A percentile compares a stretch with the other conserved stretches of the same genome.
Evolutionary conservation across 352 stramenopile species (phyloP).

Genomic region (Phytophthora chlamydospora): DNA sequence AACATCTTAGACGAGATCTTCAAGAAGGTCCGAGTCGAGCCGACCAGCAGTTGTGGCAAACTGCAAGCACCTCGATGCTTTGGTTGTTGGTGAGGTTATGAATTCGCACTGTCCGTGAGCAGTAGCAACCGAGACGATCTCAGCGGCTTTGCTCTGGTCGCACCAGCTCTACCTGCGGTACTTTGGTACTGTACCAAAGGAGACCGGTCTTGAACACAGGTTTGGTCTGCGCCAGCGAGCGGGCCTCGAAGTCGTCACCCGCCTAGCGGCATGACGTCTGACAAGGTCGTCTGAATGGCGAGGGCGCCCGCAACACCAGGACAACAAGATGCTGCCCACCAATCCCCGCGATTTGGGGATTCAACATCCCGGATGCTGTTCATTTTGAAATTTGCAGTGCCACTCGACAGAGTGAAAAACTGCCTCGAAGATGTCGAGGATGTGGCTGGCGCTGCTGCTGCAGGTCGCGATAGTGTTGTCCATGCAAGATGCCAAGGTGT

Average conservation of each 20-base stretch:
- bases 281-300: background rate
- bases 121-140: slow-evolving; percentile 15
- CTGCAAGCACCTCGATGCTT: background rate
- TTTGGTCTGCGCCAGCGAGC: slow-evolving; percentile 4
- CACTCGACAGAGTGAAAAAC: slow-evolving; percentile 21
- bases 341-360: slow-evolving; percentile 18
- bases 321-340: slow-evolving; percentile 27
- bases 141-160: slow-evolving; percentile 30
- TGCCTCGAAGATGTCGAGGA: slow-evolving; percentile 29
- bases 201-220: slow-evolving; percentile 9
- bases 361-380: background rate
- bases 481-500: background rate
- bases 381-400: slow-evolving; percentile 30
- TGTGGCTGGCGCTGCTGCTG: slow-evolving; percentile 9
- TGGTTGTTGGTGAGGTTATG: background rate
- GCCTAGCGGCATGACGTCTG: slow-evolving; percentile 7
- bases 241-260: slow-evolving; percentile 10
- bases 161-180: slow-evolving; percentile 30
- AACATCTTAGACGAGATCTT: slow-evolving; percentile 14
- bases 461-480: slow-evolving; percentile 3
- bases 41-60: too few species aligned
- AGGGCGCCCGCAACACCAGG: background rate
- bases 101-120: slow-evolving; percentile 12
- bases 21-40: slow-evolving; percentile 14
- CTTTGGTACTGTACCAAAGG: too few species aligned